These are phyloP conservation scores for Mycena haematopus DNA, from an alignment of 768 basidiomycete genomes.

Conservation along the genomic window DNA sequence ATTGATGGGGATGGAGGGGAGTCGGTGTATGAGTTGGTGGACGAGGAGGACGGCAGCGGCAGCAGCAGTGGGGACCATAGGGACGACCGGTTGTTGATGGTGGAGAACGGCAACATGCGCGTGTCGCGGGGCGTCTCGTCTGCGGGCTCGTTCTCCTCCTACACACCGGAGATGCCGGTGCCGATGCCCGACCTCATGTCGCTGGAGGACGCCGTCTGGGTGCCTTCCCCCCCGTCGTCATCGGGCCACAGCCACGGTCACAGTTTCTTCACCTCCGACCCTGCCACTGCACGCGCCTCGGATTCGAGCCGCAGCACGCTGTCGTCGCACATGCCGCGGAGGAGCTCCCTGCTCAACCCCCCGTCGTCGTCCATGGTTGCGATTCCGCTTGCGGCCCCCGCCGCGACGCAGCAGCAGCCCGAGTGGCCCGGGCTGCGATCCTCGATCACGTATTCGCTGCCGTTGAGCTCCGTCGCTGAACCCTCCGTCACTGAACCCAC, in stretches of 20 bases:
- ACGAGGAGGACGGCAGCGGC: background rate
- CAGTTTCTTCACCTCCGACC: constrained; percentile 4
- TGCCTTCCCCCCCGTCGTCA: background rate
- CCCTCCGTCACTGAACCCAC: background rate
- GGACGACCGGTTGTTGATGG: background rate
- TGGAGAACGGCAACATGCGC: background rate
- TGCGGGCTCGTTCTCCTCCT: background rate
- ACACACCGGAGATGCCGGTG: background rate
- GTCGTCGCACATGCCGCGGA: background rate
- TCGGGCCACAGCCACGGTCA: too few relatives aligned
- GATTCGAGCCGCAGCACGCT: background rate
- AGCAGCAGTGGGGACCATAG: background rate
- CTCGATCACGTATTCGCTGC: background rate
- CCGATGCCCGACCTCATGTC: constrained; percentile 5
- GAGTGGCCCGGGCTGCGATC: constrained; percentile 8
- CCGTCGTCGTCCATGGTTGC: background rate
- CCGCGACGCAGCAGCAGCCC: background rate
- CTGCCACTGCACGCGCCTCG: background rate
- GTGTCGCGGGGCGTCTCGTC: background rate
- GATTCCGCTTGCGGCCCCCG: background rate
- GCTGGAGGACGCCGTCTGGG: background rate
- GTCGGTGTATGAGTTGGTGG: background rate
- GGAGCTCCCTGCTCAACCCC: constrained; percentile 8
- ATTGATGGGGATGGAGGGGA: background rate
- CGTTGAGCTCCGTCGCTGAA: background rate